Evolutionary conservation across 805 yeast genomes (phyloP), one percentile per base, ranked within the genome.

Genomic region (Millerozyma miso): DNA sequence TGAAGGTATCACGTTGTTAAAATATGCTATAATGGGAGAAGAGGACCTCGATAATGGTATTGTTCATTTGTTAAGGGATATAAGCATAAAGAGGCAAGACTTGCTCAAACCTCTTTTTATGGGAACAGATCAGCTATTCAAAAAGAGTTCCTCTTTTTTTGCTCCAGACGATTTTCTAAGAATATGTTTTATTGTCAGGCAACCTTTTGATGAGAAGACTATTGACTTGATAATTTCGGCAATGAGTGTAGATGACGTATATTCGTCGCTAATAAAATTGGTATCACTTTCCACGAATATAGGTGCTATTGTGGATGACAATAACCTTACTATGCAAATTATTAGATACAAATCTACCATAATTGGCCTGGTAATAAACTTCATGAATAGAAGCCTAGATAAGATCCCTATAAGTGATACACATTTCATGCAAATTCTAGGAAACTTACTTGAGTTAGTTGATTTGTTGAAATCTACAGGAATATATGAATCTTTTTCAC

Each of bases 1-100:
- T 1, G 74, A 70, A 47, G 76, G 75, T 3, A 51, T 71, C 3
- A 55, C 56, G 33, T 48, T 69, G 19, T 54, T 71, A 34, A 63
- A 63, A 35, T 65, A 59, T 48, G 73, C 76, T 0, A 56, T 71
- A 3, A 51, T 64, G 39, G 63, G 61, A 1, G 61, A 60, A 16
- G 76, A 71, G 38, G 63, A 58, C 10, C 42, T 67, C 19, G 53
- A 71, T 1, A 16, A 40, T 1, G 61, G 58, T 33, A 45, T 64
- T 2, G 48, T 46, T 19, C 43, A 39, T 0, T 48, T 57, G n/a
- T 43, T 70, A 13, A 52, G 48, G 18, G 53, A 47, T 14, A 55
- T 66, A 12, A 63, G 73, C 2, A 46, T 62, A 3, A 38, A 55
- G 8, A 53, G 66, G 31, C 70, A 73, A 1, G 42, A 47, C 4